phyloP scores from a whole-genome alignment of 1,139 yeast species.

The Pneumocystis carinii region DNA sequence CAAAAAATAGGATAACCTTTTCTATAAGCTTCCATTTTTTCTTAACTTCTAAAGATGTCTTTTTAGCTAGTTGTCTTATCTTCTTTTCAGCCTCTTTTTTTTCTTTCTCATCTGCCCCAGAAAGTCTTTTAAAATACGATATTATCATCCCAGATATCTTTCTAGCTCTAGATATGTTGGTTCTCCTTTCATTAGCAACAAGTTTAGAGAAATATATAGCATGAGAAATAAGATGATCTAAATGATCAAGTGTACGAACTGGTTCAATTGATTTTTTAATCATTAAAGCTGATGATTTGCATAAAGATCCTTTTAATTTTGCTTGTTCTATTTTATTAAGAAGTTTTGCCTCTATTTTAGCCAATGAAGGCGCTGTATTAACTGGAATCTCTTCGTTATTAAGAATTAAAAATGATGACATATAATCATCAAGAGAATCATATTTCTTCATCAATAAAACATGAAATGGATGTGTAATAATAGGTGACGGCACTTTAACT shows the following conservation, averaged over 20 bases:
- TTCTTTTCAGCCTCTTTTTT: constrained; percentile 41
- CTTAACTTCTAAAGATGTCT: constrained; percentile 69
- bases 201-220: constrained; percentile 59
- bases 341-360: constrained; percentile 31
- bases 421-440: constrained; percentile 29
- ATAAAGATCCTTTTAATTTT: constrained; percentile 38
- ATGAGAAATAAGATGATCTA: constrained; percentile 63
- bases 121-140: constrained; percentile 66
- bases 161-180: constrained; percentile 52
- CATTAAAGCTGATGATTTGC: constrained; percentile 24
- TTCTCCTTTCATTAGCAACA: constrained; percentile 50
- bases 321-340: constrained; percentile 34
- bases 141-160: constrained; percentile 74
- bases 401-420: constrained; percentile 39
- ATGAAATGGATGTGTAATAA: constrained; percentile 69
- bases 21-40: constrained; percentile 86
- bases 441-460: constrained; percentile 30
- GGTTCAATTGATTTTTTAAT: constrained; percentile 28
- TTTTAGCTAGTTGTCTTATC: constrained; percentile 53
- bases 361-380: constrained; percentile 33
- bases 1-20: constrained; percentile 45
- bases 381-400: constrained; percentile 42
- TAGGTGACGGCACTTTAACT: constrained; percentile 40
- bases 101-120: constrained; percentile 77
- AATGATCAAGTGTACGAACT: constrained; percentile 39